Percentiles rank a stretch among this genome's conserved stretches.
These are phyloP conservation scores for Globisporangium middletonii DNA, from an alignment of 352 stramenopile genomes.

Conservation along the genomic window DNA sequence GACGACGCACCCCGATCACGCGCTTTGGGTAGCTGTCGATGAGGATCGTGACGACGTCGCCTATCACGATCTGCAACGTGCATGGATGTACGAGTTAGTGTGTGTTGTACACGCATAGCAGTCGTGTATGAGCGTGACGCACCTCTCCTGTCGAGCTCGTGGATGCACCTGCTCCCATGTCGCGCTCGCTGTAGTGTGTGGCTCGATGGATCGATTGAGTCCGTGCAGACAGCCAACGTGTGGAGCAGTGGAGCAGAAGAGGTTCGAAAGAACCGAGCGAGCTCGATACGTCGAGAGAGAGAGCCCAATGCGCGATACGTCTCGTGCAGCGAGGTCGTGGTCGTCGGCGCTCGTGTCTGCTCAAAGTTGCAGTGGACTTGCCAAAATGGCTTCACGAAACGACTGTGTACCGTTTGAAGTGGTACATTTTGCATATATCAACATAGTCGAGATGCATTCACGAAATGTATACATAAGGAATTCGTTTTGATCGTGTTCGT, in stretches of 20 bases:
- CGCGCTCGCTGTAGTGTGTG: background rate
- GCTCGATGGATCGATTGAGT: background rate
- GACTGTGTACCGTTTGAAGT: too few relatives aligned
- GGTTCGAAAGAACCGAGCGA: too few relatives aligned
- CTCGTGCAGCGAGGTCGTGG: too few relatives aligned
- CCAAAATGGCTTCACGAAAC: too few relatives aligned
- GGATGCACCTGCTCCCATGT: conserved; percentile 36
- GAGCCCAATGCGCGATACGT: too few relatives aligned
- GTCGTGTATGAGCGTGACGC: background rate
- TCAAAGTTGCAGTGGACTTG: too few relatives aligned
- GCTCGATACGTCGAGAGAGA: too few relatives aligned
- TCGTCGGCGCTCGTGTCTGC: too few relatives aligned
- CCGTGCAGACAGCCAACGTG: background rate
- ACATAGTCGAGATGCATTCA: too few relatives aligned
- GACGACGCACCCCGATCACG: conserved; percentile 40
- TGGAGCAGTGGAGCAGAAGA: background rate
- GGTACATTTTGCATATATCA: too few relatives aligned
- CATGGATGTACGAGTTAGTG: background rate
- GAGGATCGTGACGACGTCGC: conserved; percentile 52
- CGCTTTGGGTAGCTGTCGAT: conserved; percentile 39
- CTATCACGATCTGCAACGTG: conserved; percentile 39
- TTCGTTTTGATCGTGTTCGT: too few relatives aligned
- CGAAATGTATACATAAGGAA: too few relatives aligned
- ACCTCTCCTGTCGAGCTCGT: conserved; percentile 28
- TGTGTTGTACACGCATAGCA: background rate